Conservation (phyloP, 352 stramenopile genomes). For the Pythium angustatum region DNA sequence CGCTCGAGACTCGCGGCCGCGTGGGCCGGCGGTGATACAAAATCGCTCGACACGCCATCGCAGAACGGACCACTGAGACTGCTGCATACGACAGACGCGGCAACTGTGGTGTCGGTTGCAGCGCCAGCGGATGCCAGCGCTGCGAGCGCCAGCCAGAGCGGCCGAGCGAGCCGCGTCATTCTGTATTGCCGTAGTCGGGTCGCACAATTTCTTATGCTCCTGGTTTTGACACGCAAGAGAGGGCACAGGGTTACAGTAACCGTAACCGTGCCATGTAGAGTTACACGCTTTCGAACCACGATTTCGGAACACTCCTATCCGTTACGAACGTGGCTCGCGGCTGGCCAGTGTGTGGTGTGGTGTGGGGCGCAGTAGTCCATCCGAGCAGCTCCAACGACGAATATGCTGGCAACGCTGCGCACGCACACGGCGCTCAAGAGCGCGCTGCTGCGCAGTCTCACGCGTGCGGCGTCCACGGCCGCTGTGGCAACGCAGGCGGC, state of each 20-base stretch:
- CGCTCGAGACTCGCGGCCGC: constrained; percentile 44
- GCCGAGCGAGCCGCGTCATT: not conserved
- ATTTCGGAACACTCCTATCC: not conserved
- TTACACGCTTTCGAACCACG: not conserved
- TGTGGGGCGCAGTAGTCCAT: constrained; percentile 23
- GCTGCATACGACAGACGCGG: constrained; percentile 37
- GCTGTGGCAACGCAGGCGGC: constrained; percentile 21
- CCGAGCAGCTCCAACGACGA: constrained; percentile 21
- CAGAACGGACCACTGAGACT: constrained; percentile 77
- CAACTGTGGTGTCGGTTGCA: not conserved
- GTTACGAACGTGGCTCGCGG: constrained; percentile 10
- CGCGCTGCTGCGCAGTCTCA: constrained; percentile 40
- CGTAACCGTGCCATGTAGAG: no score
- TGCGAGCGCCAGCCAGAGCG: not conserved
- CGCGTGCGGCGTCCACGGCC: constrained; percentile 48
- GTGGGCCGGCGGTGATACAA: constrained; percentile 40
- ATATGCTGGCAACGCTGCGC: constrained; percentile 30
- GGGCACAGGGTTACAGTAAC: no score
- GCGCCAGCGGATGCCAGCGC: not conserved
- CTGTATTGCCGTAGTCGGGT: no score
- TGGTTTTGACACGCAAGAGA: constrained; percentile 12
- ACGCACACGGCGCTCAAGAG: constrained; percentile 33
- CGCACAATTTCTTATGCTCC: no score
- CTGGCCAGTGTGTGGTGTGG: constrained; percentile 25
- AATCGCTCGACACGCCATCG: constrained; percentile 26